Conservation (phyloP, 768 basidiomycete genomes). For the Mycena epipterygia region DNA sequence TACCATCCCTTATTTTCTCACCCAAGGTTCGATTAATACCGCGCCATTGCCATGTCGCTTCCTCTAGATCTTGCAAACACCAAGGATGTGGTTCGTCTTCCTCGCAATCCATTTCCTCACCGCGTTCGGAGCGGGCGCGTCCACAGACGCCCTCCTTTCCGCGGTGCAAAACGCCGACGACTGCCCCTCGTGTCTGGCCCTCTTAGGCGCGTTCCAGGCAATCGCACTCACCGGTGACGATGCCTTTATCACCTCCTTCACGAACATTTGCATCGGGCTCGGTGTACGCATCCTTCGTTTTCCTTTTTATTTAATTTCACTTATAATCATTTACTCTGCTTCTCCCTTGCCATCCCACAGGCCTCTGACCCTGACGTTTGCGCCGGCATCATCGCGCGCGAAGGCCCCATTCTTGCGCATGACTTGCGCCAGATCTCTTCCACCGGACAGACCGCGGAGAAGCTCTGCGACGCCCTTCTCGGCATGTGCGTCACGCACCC, state of each 20-base stretch:
- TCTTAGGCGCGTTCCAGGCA: constrained; percentile 25
- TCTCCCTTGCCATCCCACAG: too few relatives aligned
- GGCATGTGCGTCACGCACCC: constrained; percentile 50
- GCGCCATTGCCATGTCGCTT: too few relatives aligned
- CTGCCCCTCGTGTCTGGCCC: constrained; percentile 26
- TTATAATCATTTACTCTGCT: too few relatives aligned
- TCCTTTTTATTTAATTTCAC: not conserved
- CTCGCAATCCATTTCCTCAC: not conserved
- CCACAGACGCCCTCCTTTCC: constrained; percentile 7
- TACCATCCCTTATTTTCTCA: constrained; percentile 26
- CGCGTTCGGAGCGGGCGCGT: not conserved
- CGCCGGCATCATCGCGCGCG: constrained; percentile 46
- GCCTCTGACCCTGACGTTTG: constrained; percentile 49
- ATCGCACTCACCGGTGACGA: constrained; percentile 22
- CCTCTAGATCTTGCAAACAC: not conserved
- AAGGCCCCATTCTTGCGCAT: constrained; percentile 57
- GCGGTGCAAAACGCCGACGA: constrained; percentile 21
- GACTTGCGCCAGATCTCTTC: constrained; percentile 50
- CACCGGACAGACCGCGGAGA: constrained; percentile 48
- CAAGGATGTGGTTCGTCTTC: constrained; percentile 13
- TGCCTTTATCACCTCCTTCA: constrained; percentile 16
- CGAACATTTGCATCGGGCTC: constrained; percentile 22
- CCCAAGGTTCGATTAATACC: not conserved
- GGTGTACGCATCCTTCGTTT: constrained; percentile 8
- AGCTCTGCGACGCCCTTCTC: constrained; percentile 54